phyloP scores from a whole-genome alignment of 2,329 filamentous ascomycete species.

The Metarhizium robertsii region DNA sequence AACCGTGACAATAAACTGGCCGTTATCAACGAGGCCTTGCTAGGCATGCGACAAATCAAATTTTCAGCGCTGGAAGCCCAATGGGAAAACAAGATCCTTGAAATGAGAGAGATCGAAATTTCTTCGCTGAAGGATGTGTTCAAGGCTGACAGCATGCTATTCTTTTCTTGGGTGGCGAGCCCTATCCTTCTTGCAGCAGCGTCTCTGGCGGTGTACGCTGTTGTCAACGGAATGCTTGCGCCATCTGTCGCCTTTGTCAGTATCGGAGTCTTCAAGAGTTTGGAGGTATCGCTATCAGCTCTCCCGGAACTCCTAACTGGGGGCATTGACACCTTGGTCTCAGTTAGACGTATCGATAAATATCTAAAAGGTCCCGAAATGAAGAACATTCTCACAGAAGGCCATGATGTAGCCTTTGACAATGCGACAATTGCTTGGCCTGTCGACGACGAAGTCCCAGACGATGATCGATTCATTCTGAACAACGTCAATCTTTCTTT shows the following conservation, averaged over 20 bases:
- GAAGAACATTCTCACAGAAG: slow-evolving; percentile 40
- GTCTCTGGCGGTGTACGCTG: slow-evolving; percentile 59
- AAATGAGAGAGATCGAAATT: slow-evolving; percentile 56
- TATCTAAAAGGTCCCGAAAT: slow-evolving; percentile 63
- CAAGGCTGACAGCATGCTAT: slow-evolving; percentile 49
- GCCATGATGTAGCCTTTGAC: slow-evolving; percentile 54
- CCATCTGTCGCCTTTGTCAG: slow-evolving; percentile 74
- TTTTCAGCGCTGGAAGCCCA: slow-evolving; percentile 67
- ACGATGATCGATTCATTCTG: slow-evolving; percentile 54
- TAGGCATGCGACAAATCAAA: slow-evolving; percentile 78
- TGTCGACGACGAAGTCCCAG: slow-evolving; percentile 48
- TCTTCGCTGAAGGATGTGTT: slow-evolving; percentile 58
- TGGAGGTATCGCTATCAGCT: slow-evolving; percentile 62
- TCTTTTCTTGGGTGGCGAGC: slow-evolving; percentile 62
- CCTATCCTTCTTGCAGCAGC: slow-evolving; percentile 66
- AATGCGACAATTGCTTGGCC: slow-evolving; percentile 67
- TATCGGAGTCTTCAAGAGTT: slow-evolving; percentile 62
- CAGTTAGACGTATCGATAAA: slow-evolving; percentile 59
- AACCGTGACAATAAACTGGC: slow-evolving; percentile 66
- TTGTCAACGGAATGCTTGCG: slow-evolving; percentile 50
- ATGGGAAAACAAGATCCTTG: slow-evolving; percentile 62
- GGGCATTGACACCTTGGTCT: slow-evolving; percentile 64
- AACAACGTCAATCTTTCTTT: slow-evolving; percentile 57
- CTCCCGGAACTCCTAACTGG: slow-evolving; percentile 66
- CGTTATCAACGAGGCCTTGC: slow-evolving; percentile 65